Conservation (phyloP, 805 yeast genomes). For the Zygosaccharomyces pseudorouxii region DNA sequence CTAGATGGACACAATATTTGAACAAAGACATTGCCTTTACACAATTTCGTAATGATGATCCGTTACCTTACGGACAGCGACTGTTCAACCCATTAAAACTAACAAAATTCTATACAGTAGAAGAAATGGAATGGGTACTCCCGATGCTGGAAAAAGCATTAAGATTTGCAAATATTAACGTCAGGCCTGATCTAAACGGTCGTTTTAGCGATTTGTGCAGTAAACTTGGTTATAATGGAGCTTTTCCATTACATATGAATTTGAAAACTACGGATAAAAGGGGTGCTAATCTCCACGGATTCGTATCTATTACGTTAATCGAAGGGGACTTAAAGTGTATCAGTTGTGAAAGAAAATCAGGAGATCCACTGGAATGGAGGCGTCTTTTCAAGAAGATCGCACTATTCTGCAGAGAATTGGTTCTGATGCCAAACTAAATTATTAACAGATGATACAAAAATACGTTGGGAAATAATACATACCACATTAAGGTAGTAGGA, state of each 20-base stretch:
- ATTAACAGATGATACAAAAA: not conserved
- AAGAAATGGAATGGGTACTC: constrained; percentile 27
- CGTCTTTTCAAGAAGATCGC: constrained; percentile 55
- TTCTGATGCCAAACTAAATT: constrained; percentile 38
- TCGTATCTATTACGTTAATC: constrained; percentile 40
- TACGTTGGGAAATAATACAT: not conserved
- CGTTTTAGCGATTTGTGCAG: constrained; percentile 17
- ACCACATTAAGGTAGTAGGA: not conserved
- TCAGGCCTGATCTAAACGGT: constrained; percentile 22
- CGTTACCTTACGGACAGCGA: not conserved
- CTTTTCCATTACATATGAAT: constrained; percentile 38
- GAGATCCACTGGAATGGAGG: constrained; percentile 75
- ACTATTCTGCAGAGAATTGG: constrained; percentile 52
- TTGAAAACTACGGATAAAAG: constrained; percentile 43
- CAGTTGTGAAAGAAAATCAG: constrained; percentile 51
- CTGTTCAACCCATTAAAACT: constrained; percentile 25
- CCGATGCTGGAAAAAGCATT: constrained; percentile 32
- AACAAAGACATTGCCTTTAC: constrained; percentile 27
- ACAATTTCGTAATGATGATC: constrained; percentile 20
- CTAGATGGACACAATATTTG: constrained; percentile 23
- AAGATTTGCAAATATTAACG: constrained; percentile 20
- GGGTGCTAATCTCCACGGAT: constrained; percentile 44
- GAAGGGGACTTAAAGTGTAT: constrained; percentile 44
- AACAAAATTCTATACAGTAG: constrained; percentile 31
- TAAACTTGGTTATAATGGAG: constrained; percentile 19